phyloP scores from a whole-genome alignment of 106 monocot genomes.

The Dactylorhiza incarnata region DNA sequence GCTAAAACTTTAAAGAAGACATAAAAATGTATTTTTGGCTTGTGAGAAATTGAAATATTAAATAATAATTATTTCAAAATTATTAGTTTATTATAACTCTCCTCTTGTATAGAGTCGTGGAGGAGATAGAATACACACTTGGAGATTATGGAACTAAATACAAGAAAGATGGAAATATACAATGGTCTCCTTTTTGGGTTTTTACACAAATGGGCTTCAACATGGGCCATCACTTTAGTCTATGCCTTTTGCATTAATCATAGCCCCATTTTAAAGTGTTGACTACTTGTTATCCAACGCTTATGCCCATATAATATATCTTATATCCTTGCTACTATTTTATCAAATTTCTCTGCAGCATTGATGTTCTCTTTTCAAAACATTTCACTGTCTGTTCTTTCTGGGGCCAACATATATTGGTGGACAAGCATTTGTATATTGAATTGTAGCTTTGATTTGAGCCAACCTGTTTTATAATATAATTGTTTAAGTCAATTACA shows the following conservation, averaged over 20 bases:
- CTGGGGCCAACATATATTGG: background rate
- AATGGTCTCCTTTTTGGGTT: too few species aligned
- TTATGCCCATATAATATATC: background rate
- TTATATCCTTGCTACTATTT: background rate
- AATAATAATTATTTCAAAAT: too few species aligned
- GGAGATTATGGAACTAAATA: too few species aligned
- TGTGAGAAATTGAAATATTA: too few species aligned
- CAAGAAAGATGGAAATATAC: too few species aligned
- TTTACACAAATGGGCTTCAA: too few species aligned
- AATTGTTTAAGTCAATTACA: background rate
- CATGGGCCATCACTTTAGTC: background rate
- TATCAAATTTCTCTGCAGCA: background rate
- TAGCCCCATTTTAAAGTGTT: background rate
- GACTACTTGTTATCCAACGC: background rate
- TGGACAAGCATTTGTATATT: background rate
- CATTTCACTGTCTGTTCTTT: background rate
- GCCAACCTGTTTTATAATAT: background rate
- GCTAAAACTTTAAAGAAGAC: background rate
- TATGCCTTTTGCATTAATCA: background rate
- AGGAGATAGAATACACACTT: too few species aligned
- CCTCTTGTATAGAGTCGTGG: too few species aligned
- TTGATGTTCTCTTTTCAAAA: background rate
- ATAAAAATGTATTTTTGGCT: too few species aligned
- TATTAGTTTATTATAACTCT: too few species aligned
- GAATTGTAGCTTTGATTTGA: background rate